A percentile compares a stretch with the other conserved stretches of the same genome.
These are phyloP conservation scores for Candida oleophila DNA, from an alignment of 805 yeast genomes.

Conservation along the genomic window DNA sequence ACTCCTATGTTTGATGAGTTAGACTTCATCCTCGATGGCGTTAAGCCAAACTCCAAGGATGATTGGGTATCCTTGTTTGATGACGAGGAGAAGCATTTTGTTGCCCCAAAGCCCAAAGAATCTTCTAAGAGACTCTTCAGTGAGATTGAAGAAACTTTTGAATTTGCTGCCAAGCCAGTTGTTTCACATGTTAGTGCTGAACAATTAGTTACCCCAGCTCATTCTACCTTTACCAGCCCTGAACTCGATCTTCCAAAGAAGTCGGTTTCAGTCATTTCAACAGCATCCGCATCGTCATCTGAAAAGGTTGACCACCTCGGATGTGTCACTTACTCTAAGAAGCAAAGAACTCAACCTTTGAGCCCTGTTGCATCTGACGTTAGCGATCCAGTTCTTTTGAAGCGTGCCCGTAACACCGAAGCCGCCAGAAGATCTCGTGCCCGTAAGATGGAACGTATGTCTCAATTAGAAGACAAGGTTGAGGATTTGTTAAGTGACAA, in stretches of 20 bases:
- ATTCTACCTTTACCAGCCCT: conserved; percentile 35
- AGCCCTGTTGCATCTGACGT: conserved; percentile 61
- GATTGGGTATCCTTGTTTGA: conserved; percentile 66
- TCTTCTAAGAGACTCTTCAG: conserved; percentile 19
- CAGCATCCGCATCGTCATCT: conserved; percentile 5
- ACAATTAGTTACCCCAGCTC: conserved; percentile 30
- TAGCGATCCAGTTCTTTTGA: conserved; percentile 66
- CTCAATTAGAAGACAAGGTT: conserved; percentile 76
- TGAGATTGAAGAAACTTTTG: conserved; percentile 27
- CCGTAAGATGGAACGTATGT: conserved; percentile 85
- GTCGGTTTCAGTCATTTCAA: background rate
- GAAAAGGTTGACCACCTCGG: conserved; percentile 68
- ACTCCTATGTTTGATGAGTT: conserved; percentile 64
- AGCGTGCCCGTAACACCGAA: conserved; percentile 96
- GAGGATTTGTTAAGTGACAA: conserved; percentile 62
- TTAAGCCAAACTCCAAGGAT: conserved; percentile 38
- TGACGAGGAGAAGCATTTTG: conserved; percentile 13
- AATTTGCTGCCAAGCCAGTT: conserved; percentile 11
- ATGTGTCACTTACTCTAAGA: conserved; percentile 71
- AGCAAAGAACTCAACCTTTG: conserved; percentile 71
- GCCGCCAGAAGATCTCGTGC: conserved; percentile 97
- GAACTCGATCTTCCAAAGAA: conserved; percentile 19
- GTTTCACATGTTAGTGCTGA: conserved; percentile 3
- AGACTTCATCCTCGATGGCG: conserved; percentile 42
- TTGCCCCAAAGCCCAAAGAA: conserved; percentile 9